phyloP scores from a whole-genome alignment of 1,284 basidiomycete genomes.

The Peniophora sp. region DNA sequence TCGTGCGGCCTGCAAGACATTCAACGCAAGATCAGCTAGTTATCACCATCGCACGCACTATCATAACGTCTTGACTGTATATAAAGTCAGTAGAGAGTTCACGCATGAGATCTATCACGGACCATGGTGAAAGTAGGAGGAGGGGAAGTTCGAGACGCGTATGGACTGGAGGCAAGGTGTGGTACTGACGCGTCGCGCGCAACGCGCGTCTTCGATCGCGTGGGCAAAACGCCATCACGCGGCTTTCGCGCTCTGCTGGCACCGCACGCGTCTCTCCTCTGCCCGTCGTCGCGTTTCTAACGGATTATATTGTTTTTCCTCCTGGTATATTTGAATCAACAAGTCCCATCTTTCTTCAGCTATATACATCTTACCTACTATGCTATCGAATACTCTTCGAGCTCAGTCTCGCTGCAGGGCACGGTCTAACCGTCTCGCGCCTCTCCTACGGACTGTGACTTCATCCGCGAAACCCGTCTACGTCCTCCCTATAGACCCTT shows the following conservation, averaged over 20 bases:
- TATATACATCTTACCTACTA: too few relatives aligned
- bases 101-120: not conserved
- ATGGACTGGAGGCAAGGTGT: not conserved
- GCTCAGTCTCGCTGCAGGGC: too few relatives aligned
- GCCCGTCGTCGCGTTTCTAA: too few relatives aligned
- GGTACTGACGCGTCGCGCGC: not conserved
- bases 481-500: conserved; percentile 35
- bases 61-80: conserved; percentile 84
- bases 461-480: conserved; percentile 25
- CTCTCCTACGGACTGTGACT: conserved; percentile 16
- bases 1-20: conserved; percentile 66
- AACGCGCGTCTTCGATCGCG: not conserved
- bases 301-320: too few relatives aligned
- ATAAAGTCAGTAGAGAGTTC: not conserved
- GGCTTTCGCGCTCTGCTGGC: too few relatives aligned
- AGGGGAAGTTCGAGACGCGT: not conserved
- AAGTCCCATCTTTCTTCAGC: too few relatives aligned
- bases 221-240: too few relatives aligned
- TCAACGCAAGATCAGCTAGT: conserved; percentile 12
- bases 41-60: conserved; percentile 36
- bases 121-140: not conserved
- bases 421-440: not conserved
- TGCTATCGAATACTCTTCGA: too few relatives aligned
- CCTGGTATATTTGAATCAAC: too few relatives aligned
- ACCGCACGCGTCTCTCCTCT: too few relatives aligned